Evolutionary conservation across 2,329 filamentous ascomycete genomes (phyloP), one percentile per base, ranked within the genome.

Genomic region (Shiraia bambusicola): DNA sequence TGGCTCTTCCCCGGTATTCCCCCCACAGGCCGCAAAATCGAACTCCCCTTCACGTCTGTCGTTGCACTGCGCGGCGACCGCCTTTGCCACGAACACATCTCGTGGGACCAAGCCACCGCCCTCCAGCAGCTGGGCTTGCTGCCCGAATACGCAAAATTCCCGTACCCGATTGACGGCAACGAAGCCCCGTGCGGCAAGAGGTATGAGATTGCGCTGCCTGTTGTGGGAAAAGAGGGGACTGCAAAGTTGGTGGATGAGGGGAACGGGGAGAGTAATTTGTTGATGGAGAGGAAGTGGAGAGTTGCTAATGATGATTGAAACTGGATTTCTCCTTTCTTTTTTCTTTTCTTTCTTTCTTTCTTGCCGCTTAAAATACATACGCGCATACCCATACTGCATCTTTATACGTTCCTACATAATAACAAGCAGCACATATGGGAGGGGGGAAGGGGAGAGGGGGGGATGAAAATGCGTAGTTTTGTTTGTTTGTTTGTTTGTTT

Each of bases 61-160:
- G 83, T 87, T 4, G 84, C 84, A 41, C 76, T 87, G 38, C 77
- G 84, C 2, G 84, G 84, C 2, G 83, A 87, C 56, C 72, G 83
- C 1, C 66, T 88, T 1, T 86, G 81, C 50, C 82, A 87, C 49
- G 84, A 88, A 60, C 84, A 87, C 52, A 87, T 88, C 30, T 70
- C 76, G 11, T 88, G 84, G 83, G 84, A 88, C 45, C 83, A 87
- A 59, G 79, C 73, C 0, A 83, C 80, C 0, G 76, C 80, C 2
- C 67, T 88, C 8, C 65, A 72, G 6, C 84, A 87, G 58, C 62
- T 84, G 1, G 83, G 80, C 0, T 59, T 86, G 14, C 59, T 88
- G 36, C 82, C 82, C 0, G 76, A 86, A 42, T 87, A 81, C 47
- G 72, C 87, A 0, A 77, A 79, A 0, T 87, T 82, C 45, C 82